Conservation (phyloP, 257 asterid species). For the Thymus mandschuricus region DNA sequence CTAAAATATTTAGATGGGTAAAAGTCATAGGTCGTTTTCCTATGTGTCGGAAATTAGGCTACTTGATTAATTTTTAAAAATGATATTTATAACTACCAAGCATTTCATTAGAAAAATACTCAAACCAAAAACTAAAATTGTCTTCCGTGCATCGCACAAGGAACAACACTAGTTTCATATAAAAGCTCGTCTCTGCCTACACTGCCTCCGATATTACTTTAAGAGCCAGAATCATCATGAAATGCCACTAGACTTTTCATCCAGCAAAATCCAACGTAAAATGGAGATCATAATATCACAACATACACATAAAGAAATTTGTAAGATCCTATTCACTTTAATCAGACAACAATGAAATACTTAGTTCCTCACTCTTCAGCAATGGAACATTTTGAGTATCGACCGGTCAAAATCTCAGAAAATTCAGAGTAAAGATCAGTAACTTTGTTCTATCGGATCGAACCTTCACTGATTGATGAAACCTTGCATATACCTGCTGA, state of each 20-base stretch:
- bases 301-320: background rate
- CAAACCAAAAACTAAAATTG: too few relatives aligned
- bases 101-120: too few relatives aligned
- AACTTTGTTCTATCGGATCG: slow-evolving; percentile 51
- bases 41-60: too few relatives aligned
- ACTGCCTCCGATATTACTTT: background rate
- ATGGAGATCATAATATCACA: background rate
- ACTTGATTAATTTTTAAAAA: too few relatives aligned
- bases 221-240: too few relatives aligned
- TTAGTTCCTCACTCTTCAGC: slow-evolving; percentile 13
- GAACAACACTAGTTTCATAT: too few relatives aligned
- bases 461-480: slow-evolving; percentile 64
- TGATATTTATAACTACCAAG: too few relatives aligned
- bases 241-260: background rate
- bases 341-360: slow-evolving; percentile 2
- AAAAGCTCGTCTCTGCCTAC: too few relatives aligned
- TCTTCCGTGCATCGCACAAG: too few relatives aligned
- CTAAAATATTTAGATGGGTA: too few relatives aligned
- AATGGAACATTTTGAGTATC: slow-evolving; percentile 1
- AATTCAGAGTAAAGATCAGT: background rate
- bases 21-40: too few relatives aligned
- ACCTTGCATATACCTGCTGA: slow-evolving; percentile 89
- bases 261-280: background rate
- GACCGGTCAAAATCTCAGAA: slow-evolving; percentile 21
- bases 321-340: slow-evolving; percentile 10